Evolutionary conservation across 306 rosid genomes (phyloP).

Genomic region (Echinosophora koreensis): DNA sequence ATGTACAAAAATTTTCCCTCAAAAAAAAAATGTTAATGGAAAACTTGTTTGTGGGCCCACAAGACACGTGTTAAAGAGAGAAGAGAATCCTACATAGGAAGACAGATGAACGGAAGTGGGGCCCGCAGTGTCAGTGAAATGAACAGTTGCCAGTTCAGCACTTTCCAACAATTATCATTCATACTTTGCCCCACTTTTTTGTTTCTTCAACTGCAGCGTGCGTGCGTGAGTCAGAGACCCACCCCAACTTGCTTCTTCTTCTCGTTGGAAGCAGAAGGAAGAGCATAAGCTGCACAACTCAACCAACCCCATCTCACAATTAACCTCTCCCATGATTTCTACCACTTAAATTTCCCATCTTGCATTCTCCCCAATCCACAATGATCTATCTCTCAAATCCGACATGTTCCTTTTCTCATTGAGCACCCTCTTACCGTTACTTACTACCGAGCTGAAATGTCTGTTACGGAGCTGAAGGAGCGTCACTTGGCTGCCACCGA

Average conservation of each 20-base stretch:
- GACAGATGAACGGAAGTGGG: background rate
- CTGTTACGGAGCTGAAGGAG: slow-evolving; percentile 81
- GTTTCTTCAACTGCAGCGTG: background rate
- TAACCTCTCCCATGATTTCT: background rate
- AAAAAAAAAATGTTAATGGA: too few species aligned
- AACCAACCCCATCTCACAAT: background rate
- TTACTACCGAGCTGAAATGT: slow-evolving; percentile 53
- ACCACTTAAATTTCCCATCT: slow-evolving; percentile 14
- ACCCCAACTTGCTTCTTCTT: background rate
- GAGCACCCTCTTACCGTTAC: background rate
- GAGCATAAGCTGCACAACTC: background rate
- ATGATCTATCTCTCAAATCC: slow-evolving; percentile 20
- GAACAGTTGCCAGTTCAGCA: slow-evolving; percentile 7
- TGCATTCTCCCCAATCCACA: background rate
- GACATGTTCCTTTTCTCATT: too few species aligned
- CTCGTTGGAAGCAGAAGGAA: background rate
- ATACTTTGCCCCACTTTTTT: background rate
- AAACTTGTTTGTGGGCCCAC: too few species aligned
- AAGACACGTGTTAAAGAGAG: too few species aligned
- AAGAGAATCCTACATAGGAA: background rate
- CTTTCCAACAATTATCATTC: background rate
- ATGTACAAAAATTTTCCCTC: too few species aligned
- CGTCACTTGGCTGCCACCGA: slow-evolving; percentile 73
- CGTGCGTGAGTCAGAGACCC: background rate
- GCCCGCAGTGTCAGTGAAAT: background rate